Evolutionary conservation across 164 flowering plant species (phyloP), one percentile per base, ranked within the genome.

Genomic region (Vitis riparia): DNA sequence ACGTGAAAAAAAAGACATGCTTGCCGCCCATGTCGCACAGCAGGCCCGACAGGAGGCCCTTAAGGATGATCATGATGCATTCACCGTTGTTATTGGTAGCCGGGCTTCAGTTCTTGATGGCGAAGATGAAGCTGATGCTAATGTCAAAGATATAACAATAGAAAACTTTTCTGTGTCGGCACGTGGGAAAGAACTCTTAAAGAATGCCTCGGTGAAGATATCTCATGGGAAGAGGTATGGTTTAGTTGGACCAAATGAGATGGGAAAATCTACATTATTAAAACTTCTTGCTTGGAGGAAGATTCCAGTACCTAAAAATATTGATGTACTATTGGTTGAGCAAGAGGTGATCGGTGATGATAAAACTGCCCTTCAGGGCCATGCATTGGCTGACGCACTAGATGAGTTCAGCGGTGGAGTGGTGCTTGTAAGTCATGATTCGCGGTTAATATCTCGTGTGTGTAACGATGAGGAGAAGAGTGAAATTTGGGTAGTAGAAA

Each of bases 211-310:
- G 7, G 83, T 86, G 15, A 89, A 83, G 79, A 89, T 89, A 51
- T 82, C 91, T 29, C 90, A 87, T 81, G 93, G 92, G 32, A 91
- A 86, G 77, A 83, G 90, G 56, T 91, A 89, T 74, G 97, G 97
- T 55, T 75, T 91, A 77, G 85, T 91, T 73, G 97, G 94, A 58
- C 93, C 94, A 2, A 89, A 91, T 77, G 94, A 93, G 12, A 88
- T 17, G 83, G 97, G 97, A 0, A 89, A 91, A 58, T 89, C 94
- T 12, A 89, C 97, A 0, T 65, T 91, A 29, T 76, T 91, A 67
- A 91, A 89, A 78, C 89, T 88, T 19, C 87, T 91, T 66, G 94
- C 92, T 77, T 91, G 97, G 94, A 85, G 97, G 78, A 88, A 89
- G 81, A 81, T 91, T 68, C 97, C 97, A 1, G 93, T 92, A 17